Evolutionary conservation across 495 filamentous ascomycete genomes (phyloP).

Genomic region (Aspergillus campestris): DNA sequence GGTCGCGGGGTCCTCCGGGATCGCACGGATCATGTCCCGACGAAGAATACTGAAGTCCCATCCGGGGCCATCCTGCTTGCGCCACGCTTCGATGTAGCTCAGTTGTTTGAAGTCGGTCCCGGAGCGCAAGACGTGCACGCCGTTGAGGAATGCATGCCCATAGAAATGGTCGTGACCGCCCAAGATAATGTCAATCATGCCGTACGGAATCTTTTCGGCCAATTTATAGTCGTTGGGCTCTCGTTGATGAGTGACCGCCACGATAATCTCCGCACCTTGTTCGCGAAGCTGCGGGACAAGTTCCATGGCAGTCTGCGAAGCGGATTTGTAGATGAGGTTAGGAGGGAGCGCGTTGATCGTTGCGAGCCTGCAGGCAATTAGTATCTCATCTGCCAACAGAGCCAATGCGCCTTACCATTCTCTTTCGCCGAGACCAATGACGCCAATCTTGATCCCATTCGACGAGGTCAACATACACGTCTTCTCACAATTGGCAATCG

Average conservation of each 20-base stretch:
- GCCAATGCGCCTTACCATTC: constrained; percentile 42
- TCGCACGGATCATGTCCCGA: constrained; percentile 58
- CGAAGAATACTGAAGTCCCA: constrained; percentile 77
- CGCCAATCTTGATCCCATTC: constrained; percentile 76
- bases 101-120: constrained; percentile 87
- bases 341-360: constrained; percentile 83
- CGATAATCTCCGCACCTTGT: constrained; percentile 70
- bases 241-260: constrained; percentile 76
- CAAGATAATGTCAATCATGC: constrained; percentile 72
- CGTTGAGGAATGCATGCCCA: constrained; percentile 63
- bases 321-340: constrained; percentile 69
- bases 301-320: constrained; percentile 58
- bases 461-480: constrained; percentile 65
- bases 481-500: constrained; percentile 62
- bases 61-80: constrained; percentile 32
- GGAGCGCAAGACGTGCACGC: constrained; percentile 70
- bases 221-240: constrained; percentile 82
- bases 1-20: constrained; percentile 51
- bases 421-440: constrained; percentile 75
- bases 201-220: constrained; percentile 55
- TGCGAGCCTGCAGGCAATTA: constrained; percentile 51
- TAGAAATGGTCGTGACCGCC: constrained; percentile 92
- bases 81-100: constrained; percentile 72
- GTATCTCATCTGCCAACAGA: background rate
- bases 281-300: constrained; percentile 60